Evolutionary conservation across 352 stramenopile species (phyloP), one percentile per base, ranked within the genome.

Genomic region (Phytophthora pistaciae): DNA sequence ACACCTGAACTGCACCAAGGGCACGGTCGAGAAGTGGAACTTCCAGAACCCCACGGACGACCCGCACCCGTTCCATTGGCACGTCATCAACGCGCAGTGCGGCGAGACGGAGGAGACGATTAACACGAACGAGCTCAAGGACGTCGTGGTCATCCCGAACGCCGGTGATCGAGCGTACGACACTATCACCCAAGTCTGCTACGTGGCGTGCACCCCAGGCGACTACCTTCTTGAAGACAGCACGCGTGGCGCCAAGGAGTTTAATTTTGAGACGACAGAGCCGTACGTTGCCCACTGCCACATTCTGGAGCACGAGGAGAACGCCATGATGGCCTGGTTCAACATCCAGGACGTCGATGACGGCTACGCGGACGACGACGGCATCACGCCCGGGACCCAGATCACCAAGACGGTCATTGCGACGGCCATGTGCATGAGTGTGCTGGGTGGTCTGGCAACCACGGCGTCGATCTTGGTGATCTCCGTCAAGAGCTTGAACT

Each of bases 21-120:
- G 86, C 27, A 92, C 87, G 61, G 86, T 94, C 7, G 86, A 94
- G 74, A 90, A 90, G 57, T 94, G 86, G 86, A 79, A 88, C 64
- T 94, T 94, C 74, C 81, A 90, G 68, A 94, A 94, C 75, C 86
- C 86, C 10, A 92, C 86, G 6, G 86, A 92, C 42, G 86, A 94
- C 64, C 79, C 84, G 33, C 86, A 94, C 53, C 86, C 86, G 42
- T 94, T 94, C 82, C 86, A 94, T 53, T 92, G 86, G 86, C 86
- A 94, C 62, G 74, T 94, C 54, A 78, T 94, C 5, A 91, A 91
- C 61, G 86, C 84, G 0, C 86, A 94, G 65, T 94, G 86, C 25
- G 86, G 86, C 38, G 77, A 84, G 3, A 84, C 66, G 0, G 86
- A 91, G 23, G 82, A 91, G 20, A 77, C 79, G 1, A 76, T 94